Evolutionary conservation across 345 rosid genomes (phyloP).

Genomic region (Boechera retrofracta): DNA sequence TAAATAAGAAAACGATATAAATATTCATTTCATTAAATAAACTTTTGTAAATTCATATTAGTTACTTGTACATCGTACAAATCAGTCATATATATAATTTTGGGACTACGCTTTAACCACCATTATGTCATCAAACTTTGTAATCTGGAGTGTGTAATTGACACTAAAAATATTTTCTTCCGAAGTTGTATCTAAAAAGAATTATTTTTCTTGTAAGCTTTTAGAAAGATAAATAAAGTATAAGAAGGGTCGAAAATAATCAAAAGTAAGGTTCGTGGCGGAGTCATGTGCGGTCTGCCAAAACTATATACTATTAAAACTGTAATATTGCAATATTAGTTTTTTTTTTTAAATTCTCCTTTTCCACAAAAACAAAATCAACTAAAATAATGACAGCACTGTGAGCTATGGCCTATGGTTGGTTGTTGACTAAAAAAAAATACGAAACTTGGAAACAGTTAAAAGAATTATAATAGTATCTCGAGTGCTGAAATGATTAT

Average conservation of each 20-base stretch:
- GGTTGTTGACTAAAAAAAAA: neutral
- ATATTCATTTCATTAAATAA: neutral
- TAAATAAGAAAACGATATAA: no score
- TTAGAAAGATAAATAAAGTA: neutral
- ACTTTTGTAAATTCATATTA: neutral
- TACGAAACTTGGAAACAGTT: constrained; percentile 11
- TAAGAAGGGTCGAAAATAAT: constrained; percentile 8
- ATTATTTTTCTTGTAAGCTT: neutral
- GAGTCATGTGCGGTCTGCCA: constrained; percentile 27
- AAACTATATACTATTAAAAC: neutral
- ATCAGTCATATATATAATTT: neutral
- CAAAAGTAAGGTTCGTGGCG: constrained; percentile 6
- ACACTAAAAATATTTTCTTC: neutral
- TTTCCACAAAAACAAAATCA: neutral
- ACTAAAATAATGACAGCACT: neutral
- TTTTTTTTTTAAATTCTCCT: neutral
- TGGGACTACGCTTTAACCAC: neutral
- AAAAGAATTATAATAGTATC: neutral
- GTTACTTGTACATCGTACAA: neutral
- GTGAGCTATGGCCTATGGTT: neutral
- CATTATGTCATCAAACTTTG: constrained; percentile 10
- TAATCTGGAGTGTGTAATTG: neutral
- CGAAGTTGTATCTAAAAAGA: neutral
- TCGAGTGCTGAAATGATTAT: constrained; percentile 2
- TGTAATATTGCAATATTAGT: neutral